Conservation (phyloP, 176 grass and related monocot genomes). For the Urochloa ruziziensis region DNA sequence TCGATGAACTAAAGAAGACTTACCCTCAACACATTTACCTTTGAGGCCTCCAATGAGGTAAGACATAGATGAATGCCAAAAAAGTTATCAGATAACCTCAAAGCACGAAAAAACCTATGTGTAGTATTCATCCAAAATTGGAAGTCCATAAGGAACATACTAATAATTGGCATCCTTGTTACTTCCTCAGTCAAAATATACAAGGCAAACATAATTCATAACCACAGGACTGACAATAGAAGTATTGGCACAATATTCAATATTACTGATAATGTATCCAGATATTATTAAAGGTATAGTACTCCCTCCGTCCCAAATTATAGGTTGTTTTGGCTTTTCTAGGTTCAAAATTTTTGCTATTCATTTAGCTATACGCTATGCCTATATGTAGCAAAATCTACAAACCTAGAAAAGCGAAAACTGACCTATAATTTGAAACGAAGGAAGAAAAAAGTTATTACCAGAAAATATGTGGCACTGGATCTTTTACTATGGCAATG, state of each 20-base stretch:
- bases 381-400: too few relatives aligned
- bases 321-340: too few relatives aligned
- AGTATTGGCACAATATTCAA: background rate
- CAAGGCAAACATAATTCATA: background rate
- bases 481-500: background rate
- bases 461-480: background rate
- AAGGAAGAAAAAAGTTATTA: background rate
- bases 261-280: background rate
- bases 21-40: background rate
- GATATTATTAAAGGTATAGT: background rate
- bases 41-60: background rate
- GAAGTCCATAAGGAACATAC: background rate
- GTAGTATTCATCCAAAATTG: background rate
- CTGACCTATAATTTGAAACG: too few relatives aligned
- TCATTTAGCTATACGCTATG: too few relatives aligned
- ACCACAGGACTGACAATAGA: background rate
- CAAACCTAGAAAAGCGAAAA: too few relatives aligned
- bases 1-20: background rate
- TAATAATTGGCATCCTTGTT: background rate
- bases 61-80: background rate
- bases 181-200: background rate
- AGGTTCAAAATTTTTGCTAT: too few relatives aligned
- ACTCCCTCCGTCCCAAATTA: too few relatives aligned
- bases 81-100: background rate
- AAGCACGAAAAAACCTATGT: background rate